Conservation (phyloP, 2,329 filamentous ascomycete species). For the Ceratocystis lukuohia region DNA sequence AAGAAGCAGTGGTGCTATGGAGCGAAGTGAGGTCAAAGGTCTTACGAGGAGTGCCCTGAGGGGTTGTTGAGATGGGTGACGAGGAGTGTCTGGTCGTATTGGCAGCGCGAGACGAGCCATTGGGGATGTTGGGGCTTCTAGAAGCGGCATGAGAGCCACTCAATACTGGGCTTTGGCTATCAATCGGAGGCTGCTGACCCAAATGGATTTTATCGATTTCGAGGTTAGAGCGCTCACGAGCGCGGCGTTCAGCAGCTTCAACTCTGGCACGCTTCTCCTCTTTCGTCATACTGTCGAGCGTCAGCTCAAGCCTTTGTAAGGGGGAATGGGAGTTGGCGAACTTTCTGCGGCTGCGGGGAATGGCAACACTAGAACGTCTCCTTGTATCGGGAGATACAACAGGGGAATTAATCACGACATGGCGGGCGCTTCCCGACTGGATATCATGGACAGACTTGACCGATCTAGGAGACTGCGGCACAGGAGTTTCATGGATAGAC, state of each 20-base stretch:
- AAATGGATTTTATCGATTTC: constrained; percentile 22
- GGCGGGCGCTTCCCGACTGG: constrained; percentile 7
- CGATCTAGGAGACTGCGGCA: constrained; percentile 3
- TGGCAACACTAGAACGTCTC: constrained; percentile 15
- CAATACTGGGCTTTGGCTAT: constrained; percentile 7
- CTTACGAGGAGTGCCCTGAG: constrained; percentile 10
- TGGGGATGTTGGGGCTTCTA: not conserved
- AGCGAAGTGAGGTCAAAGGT: not conserved
- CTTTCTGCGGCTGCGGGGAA: constrained; percentile 24
- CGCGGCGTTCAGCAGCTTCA: constrained; percentile 64
- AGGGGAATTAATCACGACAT: constrained; percentile 13
- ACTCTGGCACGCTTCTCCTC: constrained; percentile 83
- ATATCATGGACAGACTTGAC: constrained; percentile 12
- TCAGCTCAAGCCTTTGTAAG: constrained; percentile 82
- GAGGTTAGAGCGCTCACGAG: constrained; percentile 46
- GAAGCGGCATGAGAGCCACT: not conserved
- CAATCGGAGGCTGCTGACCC: constrained; percentile 17
- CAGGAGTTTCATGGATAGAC: not conserved
- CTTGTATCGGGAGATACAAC: constrained; percentile 11
- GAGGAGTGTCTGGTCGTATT: constrained; percentile 12
- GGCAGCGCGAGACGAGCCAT: not conserved
- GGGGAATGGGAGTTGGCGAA: constrained; percentile 77
- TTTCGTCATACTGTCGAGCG: constrained; percentile 83
- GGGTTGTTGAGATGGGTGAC: constrained; percentile 9
- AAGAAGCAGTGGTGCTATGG: not conserved